Evolutionary conservation across 306 rosid species (phyloP).

Genomic region (Fragaria iinumae): DNA sequence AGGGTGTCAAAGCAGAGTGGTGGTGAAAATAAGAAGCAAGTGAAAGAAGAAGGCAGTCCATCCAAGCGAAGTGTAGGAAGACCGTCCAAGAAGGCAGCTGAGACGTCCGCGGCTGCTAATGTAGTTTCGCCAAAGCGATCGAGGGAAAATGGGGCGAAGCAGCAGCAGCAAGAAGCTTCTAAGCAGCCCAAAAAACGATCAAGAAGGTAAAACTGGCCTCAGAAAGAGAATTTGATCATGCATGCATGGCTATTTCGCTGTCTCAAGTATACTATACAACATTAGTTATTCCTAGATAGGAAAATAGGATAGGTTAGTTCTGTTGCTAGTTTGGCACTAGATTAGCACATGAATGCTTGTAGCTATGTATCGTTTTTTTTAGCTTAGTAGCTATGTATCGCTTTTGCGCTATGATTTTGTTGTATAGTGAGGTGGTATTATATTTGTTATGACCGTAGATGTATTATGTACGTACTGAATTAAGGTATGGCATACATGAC

Average conservation of each 20-base stretch:
- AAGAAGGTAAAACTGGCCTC: constrained; percentile 36
- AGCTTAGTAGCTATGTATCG: neutral
- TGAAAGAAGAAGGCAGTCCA: constrained; percentile 45
- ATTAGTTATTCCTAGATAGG: neutral
- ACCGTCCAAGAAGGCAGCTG: constrained; percentile 64
- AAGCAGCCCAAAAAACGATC: constrained; percentile 61
- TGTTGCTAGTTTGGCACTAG: constrained; percentile 1
- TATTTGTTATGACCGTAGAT: neutral
- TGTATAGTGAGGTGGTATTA: neutral
- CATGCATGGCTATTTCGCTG: neutral
- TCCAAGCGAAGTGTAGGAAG: constrained; percentile 77
- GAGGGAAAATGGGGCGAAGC: constrained; percentile 53
- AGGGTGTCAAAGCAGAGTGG: constrained; percentile 40
- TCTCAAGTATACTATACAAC: neutral
- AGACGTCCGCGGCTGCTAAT: constrained; percentile 37
- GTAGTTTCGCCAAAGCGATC: constrained; percentile 51
- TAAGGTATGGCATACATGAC: no score
- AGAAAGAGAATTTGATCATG: neutral
- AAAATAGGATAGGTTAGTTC: neutral
- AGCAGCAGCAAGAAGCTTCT: constrained; percentile 30
- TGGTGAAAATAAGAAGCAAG: constrained; percentile 44
- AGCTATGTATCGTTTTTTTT: neutral
- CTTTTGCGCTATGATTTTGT: neutral
- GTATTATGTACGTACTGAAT: neutral
- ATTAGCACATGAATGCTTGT: neutral